phyloP scores from a whole-genome alignment of 805 yeast genomes.

The Ogataea naganishii region DNA sequence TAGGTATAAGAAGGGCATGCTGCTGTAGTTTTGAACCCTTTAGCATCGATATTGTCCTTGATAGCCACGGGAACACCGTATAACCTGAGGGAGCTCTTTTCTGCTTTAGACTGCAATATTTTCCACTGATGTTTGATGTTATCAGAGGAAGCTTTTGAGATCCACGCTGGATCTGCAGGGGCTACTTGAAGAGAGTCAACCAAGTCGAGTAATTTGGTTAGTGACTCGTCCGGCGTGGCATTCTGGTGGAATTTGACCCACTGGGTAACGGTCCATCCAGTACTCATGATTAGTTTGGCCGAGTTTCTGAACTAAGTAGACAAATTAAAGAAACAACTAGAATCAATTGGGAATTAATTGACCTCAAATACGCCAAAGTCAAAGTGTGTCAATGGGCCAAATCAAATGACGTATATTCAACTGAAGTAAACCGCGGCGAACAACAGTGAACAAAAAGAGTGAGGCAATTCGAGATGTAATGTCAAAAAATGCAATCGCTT shows the following conservation, averaged over 20 bases:
- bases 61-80: conserved; percentile 95
- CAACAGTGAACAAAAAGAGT: no score
- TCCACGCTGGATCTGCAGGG: conserved; percentile 84
- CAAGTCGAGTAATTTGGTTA: conserved; percentile 35
- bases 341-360: no score
- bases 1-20: conserved; percentile 86
- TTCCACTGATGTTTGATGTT: conserved; percentile 71
- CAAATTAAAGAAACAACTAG: no score
- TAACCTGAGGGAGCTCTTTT: conserved; percentile 51
- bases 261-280: conserved; percentile 76
- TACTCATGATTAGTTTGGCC: conserved; percentile 21
- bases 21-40: conserved; percentile 79
- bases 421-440: no score
- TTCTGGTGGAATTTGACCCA: conserved; percentile 67
- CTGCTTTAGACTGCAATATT: conserved; percentile 52
- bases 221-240: conserved; percentile 55
- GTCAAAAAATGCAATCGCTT: no score
- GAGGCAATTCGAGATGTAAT: no score
- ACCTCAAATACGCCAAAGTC: no score
- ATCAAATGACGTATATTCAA: no score
- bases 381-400: no score
- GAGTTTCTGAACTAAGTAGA: no score
- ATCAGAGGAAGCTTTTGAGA: conserved; percentile 60
- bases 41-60: conserved; percentile 90
- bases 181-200: conserved; percentile 36